Conservation (phyloP, 352 stramenopile species). For the Globisporangium abappressorium region DNA sequence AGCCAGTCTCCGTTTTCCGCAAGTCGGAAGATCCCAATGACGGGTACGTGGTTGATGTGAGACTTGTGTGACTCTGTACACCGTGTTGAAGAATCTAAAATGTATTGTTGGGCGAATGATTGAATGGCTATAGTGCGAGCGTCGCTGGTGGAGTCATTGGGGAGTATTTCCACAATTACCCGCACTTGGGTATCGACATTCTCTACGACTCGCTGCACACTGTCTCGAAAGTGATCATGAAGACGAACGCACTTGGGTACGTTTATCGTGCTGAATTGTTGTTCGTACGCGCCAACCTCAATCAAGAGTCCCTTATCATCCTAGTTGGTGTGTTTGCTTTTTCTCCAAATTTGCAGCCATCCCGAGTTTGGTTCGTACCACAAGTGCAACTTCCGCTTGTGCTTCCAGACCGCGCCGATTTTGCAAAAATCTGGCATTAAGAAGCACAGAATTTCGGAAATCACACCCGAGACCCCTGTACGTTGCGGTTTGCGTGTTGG, state of each 20-base stretch:
- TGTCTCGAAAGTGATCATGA: constrained; percentile 75
- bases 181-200: constrained; percentile 74
- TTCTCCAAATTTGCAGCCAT: constrained; percentile 34
- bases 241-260: constrained; percentile 75
- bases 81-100: not conserved
- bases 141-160: constrained; percentile 50
- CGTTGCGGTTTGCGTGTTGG: not conserved
- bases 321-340: not conserved
- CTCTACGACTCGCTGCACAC: constrained; percentile 73
- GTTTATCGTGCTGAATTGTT: not conserved
- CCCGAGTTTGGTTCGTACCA: constrained; percentile 79
- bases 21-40: constrained; percentile 74
- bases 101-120: not conserved
- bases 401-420: constrained; percentile 39
- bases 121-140: constrained; percentile 28
- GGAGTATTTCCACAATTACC: constrained; percentile 88
- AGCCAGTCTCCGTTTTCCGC: constrained; percentile 72
- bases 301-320: not conserved
- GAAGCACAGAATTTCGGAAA: constrained; percentile 41
- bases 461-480: constrained; percentile 72
- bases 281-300: no score
- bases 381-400: constrained; percentile 83
- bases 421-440: constrained; percentile 45
- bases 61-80: not conserved
- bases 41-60: constrained; percentile 28